These are phyloP conservation scores for Pleurotus djamor DNA, from an alignment of 768 basidiomycete species.

Conservation along the genomic window DNA sequence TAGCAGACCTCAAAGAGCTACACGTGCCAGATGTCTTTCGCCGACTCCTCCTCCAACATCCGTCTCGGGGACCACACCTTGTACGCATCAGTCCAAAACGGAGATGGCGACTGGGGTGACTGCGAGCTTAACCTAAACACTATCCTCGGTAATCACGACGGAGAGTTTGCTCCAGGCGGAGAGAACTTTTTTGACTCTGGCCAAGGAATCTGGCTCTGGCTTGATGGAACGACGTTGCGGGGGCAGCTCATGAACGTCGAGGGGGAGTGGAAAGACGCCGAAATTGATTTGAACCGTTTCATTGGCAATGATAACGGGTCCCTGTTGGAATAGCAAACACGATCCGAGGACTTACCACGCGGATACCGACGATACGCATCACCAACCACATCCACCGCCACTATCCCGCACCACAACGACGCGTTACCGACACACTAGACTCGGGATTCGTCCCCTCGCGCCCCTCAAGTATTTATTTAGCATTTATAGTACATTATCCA, in stretches of 20 bases:
- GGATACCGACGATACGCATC: no score
- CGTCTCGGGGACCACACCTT: constrained; percentile 9
- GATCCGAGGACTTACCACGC: no score
- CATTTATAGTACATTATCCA: no score
- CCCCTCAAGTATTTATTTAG: no score
- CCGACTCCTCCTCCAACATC: constrained; percentile 11
- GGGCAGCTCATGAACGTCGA: constrained; percentile 5
- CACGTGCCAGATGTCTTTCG: constrained; percentile 16
- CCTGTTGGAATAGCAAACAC: no score
- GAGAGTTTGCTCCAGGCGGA: constrained; percentile 6
- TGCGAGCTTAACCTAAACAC: constrained; percentile 8
- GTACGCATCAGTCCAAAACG: constrained; percentile 8
- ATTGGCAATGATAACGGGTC: constrained; percentile 5
- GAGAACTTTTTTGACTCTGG: constrained; percentile 6
- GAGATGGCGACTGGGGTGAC: constrained; percentile 7
- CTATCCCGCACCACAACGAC: no score
- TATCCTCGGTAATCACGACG: constrained; percentile 13
- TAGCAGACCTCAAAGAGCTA: no score
- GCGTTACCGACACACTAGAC: no score
- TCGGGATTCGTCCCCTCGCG: no score
- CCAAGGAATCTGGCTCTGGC: not conserved
- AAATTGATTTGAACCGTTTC: constrained; percentile 9
- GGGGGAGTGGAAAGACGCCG: constrained; percentile 4
- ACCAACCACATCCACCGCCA: no score
- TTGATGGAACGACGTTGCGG: constrained; percentile 9